Base-by-base conservation (phyloP, 306 rosid genomes). In the Herpetospermum pedunculosum region DNA sequence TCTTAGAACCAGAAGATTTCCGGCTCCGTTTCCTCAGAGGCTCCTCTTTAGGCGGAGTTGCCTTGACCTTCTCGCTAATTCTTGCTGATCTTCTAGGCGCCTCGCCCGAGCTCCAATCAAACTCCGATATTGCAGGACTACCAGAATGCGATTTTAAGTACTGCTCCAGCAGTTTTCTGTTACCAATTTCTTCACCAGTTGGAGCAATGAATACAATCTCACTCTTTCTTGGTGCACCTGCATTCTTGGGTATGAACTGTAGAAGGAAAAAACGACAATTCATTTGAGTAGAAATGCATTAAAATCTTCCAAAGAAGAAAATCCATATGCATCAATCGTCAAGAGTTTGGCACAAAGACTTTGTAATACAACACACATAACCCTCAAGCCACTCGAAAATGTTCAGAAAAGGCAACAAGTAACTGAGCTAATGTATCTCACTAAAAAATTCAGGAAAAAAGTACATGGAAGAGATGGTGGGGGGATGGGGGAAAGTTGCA, bases 71-170 rank as follows among this genome's bases (percentile, higher is more conserved):
- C 85, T 85, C 96, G 4, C 91, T 87, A 73, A 94, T 91, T 85
- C 99, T 85, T 7, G 90, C 83, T 0, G 99, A 94, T 87, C 99
- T 84, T 75, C 99, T 77, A 11, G 97, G 99, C 43, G 92, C 82
- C 83, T 91, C 99, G 8, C 97, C 96, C 1, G 95, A 88, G 50
- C 94, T 80, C 97, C 97, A 94, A 64, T 94, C 96, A 62, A 94
- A 94, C 80, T 91, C 99, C 0, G 88, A 89, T 73, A 87, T 30
- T 2, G 79, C 79, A 21, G 97, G 95, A 68, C 87, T 88, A 72
- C 86, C 96, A 35, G 95, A 87, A 80, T 91, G 89, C 23, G 80
- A 81, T 79, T 91, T 94, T 15, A 91, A 87, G 81, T 94, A 94
- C 86, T 85, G 91, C 90, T 91, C 95, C 85, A 94, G 73, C 71